Evolutionary conservation across 345 rosid genomes (phyloP), one percentile per base, ranked within the genome.

Genomic region (Eutrema japonicum): DNA sequence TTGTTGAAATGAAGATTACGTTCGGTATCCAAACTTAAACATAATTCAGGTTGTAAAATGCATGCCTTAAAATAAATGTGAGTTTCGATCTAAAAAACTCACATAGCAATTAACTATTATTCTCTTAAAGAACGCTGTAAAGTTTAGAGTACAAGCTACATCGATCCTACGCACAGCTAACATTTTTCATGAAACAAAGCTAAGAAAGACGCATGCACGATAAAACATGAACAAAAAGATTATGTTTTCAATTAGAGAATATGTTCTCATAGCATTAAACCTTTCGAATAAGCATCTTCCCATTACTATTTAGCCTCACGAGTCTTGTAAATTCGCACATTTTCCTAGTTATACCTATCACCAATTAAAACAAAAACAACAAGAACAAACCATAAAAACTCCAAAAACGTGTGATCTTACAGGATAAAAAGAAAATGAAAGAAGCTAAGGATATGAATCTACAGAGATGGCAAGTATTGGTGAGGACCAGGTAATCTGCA

Each of bases 401-500:
- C 30, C 26, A 11, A 18, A 41, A 64, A 55, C n/a, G 22, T 61
- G 43, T 61, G 43, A 41, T 38, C 42, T 71, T 29, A 27, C 45
- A 40, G 18, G 53, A 52, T 11, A 18, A 10, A 62, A 62, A 51
- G 53, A 55, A 18, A 71, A 33, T 49, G 42, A 49, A 70, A 56
- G 42, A 69, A 55, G 26, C 32, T 29, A n/a, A 14, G 13, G 12
- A 22, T 68, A 51, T 38, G 67, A 26, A 47, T 47, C 13, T 41
- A 42, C 2, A 62, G 32, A 62, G 32, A 68, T 32, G 29, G n/a
- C 10, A 7, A 70, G 75, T 76, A 69, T 76, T 70, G 71, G 71
- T 63, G 50, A 77, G 76, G 80, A 77, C 9, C 72, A 10, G 80
- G 80, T 77, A 77, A 77, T 77, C 80, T 77, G 80, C 80, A 77